These are phyloP conservation scores for Plectranthus barbatus DNA, from an alignment of 257 asterid species.

Conservation along the genomic window DNA sequence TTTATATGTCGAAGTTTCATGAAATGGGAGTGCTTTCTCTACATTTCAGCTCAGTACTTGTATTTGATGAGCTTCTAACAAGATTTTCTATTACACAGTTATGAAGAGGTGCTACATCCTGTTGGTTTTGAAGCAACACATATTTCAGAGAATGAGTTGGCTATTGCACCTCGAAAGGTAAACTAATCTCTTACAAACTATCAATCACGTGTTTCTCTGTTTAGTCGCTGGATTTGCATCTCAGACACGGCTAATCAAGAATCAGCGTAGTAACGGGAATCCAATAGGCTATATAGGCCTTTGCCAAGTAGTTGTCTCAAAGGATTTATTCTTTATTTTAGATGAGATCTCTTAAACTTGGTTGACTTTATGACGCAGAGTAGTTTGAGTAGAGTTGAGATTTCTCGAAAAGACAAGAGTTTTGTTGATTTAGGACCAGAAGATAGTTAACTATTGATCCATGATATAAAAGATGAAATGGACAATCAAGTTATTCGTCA, in stretches of 20 bases:
- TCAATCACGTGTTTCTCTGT: not conserved
- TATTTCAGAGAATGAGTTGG: constrained; percentile 53
- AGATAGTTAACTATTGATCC: no score
- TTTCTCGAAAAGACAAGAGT: not conserved
- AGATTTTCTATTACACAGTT: constrained; percentile 26
- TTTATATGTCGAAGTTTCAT: not conserved
- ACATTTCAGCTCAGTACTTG: not conserved
- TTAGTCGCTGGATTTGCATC: not conserved
- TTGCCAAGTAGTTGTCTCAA: not conserved
- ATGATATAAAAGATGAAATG: no score
- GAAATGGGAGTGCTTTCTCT: not conserved
- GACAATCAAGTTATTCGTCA: no score
- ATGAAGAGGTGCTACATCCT: constrained; percentile 70
- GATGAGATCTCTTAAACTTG: no score
- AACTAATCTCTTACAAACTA: not conserved
- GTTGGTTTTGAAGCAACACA: constrained; percentile 56
- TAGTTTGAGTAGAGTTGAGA: not conserved
- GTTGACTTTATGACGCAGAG: not conserved
- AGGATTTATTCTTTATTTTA: no score
- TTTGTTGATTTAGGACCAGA: not conserved
- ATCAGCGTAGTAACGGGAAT: no score
- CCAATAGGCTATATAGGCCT: not conserved
- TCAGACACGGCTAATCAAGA: no score
- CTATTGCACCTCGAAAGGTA: constrained; percentile 68
- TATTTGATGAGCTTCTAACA: not conserved